Base-by-base conservation (phyloP, 2,329 filamentous ascomycete species). In the Penicillium sp. region DNA sequence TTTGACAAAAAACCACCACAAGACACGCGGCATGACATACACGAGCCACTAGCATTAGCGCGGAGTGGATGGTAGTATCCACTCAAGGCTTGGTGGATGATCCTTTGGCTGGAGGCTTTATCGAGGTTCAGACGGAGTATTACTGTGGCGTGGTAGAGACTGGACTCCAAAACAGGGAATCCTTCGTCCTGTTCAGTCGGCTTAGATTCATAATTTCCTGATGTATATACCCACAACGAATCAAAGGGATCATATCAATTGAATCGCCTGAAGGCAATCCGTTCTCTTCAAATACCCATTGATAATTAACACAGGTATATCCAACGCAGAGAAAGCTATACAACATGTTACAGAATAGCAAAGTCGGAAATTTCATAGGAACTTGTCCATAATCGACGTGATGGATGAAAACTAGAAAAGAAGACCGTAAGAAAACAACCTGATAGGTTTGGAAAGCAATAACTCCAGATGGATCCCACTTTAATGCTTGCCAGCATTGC, bases 401-500 rank as follows among this genome's bases (percentile, higher is more conserved):
- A 13, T 41, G 14, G 33, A n/a, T 10, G 8, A 22, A 33, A 11
- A 19, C 27, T 27, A 22, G 10, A 48, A 33, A 44, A 24, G 52
- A 52, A 31, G 41, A 37, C 6, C 13, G 44, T 41, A 41, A 11
- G 37, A 53, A 37, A 21, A 39, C 24, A 26, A 31, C 24, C 19
- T 44, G 33, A 11, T 27, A 14, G 31, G 48, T 43, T 47, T 24
- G 21, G 44, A 52, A 33, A 35, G 13, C 21, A 29, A 33, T 50
- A 58, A 57, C 44, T 41, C 60, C 53, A 22, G 13, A 35, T 45
- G 49, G 45, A 48, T 52, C n/a, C 51, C 44, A 47, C 35, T 33
- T 33, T 48, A 24, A 63, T 54, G 59, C 59, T 59, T 35, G 52
- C 53, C 58, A 55, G 56, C 53, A 61, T 49, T 60, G 49, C 39